phyloP scores from a whole-genome alignment of 2,329 filamentous ascomycete species.

The Talaromyces sp. region DNA sequence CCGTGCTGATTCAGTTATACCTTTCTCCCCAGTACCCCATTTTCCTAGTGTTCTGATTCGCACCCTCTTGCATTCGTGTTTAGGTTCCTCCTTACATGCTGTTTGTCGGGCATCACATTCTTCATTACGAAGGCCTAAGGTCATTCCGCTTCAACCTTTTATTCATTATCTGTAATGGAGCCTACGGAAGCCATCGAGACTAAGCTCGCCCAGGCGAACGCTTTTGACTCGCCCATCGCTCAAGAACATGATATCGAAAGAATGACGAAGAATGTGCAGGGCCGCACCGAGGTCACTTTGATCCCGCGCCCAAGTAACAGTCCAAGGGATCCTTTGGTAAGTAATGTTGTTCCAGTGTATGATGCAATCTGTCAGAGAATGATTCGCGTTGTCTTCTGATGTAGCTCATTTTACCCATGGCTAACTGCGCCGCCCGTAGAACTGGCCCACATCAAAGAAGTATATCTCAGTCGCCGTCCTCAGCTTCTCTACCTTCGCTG shows the following conservation, averaged over 20 bases:
- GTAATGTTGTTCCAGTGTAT: neutral
- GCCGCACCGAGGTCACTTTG: neutral
- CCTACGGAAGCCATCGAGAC: neutral
- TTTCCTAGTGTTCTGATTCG: too few species aligned
- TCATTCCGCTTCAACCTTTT: neutral
- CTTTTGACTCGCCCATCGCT: neutral
- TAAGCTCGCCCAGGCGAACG: neutral
- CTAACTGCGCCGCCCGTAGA: neutral
- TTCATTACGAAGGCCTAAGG: neutral
- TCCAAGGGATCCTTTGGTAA: conserved; percentile 1
- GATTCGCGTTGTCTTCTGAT: too few species aligned
- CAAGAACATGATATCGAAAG: neutral
- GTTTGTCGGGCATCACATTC: neutral
- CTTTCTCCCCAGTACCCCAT: too few species aligned
- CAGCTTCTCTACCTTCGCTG: conserved; percentile 1
- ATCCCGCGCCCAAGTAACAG: neutral
- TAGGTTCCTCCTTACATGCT: too few species aligned
- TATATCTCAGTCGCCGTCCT: neutral
- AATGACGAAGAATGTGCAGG: neutral
- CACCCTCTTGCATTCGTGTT: too few species aligned
- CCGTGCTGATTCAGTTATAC: too few species aligned
- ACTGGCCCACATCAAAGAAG: neutral
- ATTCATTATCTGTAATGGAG: neutral
- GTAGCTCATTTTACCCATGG: neutral
- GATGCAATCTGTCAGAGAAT: neutral